Percentiles rank a stretch among this genome's conserved stretches.
Evolutionary conservation across 2,329 filamentous ascomycete species (phyloP).

Genomic region (Exserohilum rostratum): DNA sequence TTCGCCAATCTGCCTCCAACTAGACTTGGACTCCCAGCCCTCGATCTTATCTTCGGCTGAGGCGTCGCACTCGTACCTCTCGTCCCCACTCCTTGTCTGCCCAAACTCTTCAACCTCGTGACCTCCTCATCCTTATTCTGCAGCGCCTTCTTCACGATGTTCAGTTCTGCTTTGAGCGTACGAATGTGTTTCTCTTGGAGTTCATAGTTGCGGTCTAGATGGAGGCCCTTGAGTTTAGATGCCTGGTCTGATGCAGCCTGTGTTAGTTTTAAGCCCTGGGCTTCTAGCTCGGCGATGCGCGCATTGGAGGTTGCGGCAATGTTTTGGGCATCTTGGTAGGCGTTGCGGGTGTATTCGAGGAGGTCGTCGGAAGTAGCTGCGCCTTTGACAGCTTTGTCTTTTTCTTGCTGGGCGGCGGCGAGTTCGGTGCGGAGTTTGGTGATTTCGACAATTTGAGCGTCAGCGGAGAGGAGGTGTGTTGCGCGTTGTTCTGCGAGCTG

Average conservation of each 20-base stretch:
- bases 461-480: conserved; percentile 24
- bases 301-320: conserved; percentile 15
- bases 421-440: conserved; percentile 32
- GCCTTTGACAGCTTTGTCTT: conserved; percentile 38
- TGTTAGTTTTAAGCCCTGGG: conserved; percentile 19
- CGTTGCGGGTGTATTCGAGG: conserved; percentile 62
- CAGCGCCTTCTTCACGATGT: conserved; percentile 22
- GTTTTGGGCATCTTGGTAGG: conserved; percentile 55
- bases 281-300: conserved; percentile 20
- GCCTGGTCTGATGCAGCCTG: conserved; percentile 26
- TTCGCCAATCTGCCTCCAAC: conserved; percentile 27
- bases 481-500: conserved; percentile 28
- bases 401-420: conserved; percentile 21
- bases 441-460: conserved; percentile 33
- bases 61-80: conserved; percentile 39
- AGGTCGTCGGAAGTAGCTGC: conserved; percentile 49
- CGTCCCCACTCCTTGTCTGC: conserved; percentile 35
- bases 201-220: conserved; percentile 21
- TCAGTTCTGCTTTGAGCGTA: conserved; percentile 13
- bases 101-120: conserved; percentile 21
- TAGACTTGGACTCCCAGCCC: conserved; percentile 37
- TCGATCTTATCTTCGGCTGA: conserved; percentile 31
- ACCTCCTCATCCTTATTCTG: conserved; percentile 34
- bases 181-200: conserved; percentile 14
- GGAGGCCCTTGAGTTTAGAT: conserved; percentile 25